Conservation (phyloP, 768 basidiomycete genomes). For the Mycena rosella region DNA sequence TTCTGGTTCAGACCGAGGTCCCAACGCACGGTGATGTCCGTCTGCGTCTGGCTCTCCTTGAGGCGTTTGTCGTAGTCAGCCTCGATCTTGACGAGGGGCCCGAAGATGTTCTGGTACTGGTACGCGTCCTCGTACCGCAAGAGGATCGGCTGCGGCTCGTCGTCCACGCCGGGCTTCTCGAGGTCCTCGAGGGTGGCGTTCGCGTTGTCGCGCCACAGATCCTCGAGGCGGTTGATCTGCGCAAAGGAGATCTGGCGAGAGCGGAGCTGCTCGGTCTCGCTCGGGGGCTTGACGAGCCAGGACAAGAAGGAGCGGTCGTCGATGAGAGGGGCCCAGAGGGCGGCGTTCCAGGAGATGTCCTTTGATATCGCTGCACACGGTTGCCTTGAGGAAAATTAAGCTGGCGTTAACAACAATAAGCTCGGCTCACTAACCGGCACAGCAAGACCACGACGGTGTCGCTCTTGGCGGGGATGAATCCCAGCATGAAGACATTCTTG, state of each 20-base stretch:
- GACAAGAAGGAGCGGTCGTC: conserved; percentile 99
- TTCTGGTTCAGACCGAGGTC: conserved; percentile 99
- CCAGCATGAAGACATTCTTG: conserved; percentile 99
- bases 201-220: conserved; percentile 97
- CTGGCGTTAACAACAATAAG: background rate
- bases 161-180: conserved; percentile 97
- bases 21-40: conserved; percentile 96
- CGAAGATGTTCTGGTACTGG: conserved; percentile 99
- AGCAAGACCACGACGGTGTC: conserved; percentile 98
- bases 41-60: conserved; percentile 99
- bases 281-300: conserved; percentile 98
- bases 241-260: conserved; percentile 97
- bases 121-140: conserved; percentile 98
- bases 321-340: conserved; percentile 98
- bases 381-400: conserved; percentile 69
- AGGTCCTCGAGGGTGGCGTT: conserved; percentile 96
- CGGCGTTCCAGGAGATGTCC: conserved; percentile 98
- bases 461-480: conserved; percentile 99
- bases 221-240: conserved; percentile 97
- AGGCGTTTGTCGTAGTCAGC: conserved; percentile 98
- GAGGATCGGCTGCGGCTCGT: conserved; percentile 94
- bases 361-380: conserved; percentile 97
- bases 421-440: conserved; percentile 77
- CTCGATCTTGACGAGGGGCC: conserved; percentile 99
- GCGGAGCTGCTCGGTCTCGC: conserved; percentile 94